These are phyloP conservation scores for Termitomyces sp. DNA, from an alignment of 768 basidiomycete genomes.

Conservation along the genomic window DNA sequence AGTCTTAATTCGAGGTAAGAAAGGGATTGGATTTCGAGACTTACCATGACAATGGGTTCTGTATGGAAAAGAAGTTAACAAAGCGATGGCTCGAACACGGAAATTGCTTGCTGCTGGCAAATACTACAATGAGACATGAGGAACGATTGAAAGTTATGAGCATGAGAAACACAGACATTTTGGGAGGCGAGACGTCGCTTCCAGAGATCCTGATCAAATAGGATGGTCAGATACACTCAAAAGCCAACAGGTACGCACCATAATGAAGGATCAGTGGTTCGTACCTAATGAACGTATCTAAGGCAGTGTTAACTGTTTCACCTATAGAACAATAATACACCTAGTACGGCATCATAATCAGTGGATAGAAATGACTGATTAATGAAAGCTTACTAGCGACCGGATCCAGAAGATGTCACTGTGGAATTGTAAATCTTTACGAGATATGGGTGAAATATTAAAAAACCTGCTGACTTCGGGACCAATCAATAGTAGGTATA, in stretches of 20 bases:
- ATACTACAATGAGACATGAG: background rate
- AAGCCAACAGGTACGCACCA: slow-evolving; percentile 18
- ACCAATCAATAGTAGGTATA: slow-evolving; percentile 32
- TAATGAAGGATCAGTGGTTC: slow-evolving; percentile 32
- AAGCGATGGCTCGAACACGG: too few species aligned
- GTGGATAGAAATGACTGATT: too few species aligned
- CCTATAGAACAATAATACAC: slow-evolving; percentile 27
- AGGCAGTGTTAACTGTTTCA: slow-evolving; percentile 30
- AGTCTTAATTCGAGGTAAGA: background rate
- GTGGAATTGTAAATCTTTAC: background rate
- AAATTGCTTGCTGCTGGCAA: background rate
- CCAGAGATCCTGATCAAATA: slow-evolving; percentile 4
- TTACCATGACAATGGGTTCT: slow-evolving; percentile 16
- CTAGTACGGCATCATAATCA: slow-evolving; percentile 9
- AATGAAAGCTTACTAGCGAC: slow-evolving; percentile 20
- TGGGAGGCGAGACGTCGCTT: slow-evolving; percentile 17
- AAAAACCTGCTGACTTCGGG: slow-evolving; percentile 18
- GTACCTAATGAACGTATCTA: slow-evolving; percentile 31
- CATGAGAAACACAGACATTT: slow-evolving; percentile 16
- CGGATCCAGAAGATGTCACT: slow-evolving; percentile 30
- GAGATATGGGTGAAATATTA: background rate
- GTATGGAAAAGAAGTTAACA: background rate
- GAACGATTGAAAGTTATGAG: background rate
- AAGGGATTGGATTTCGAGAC: background rate
- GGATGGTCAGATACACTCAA: background rate